These are phyloP conservation scores for Plasmodium vivax DNA, from an alignment of 169 alveolate species.

Conservation along the genomic window DNA sequence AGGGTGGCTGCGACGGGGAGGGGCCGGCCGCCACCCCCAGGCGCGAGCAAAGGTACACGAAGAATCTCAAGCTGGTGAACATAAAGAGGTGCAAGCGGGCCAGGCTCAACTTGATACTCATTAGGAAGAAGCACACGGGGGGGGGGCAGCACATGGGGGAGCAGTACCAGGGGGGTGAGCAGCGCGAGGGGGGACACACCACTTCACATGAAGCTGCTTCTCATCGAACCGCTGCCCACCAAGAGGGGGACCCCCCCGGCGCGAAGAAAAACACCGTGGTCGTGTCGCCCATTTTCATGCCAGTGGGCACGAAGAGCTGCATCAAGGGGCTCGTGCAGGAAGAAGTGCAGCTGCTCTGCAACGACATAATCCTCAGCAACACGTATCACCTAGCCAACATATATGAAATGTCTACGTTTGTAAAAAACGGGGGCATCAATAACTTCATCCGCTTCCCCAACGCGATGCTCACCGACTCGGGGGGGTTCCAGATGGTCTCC, in stretches of 20 bases:
- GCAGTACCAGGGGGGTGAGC: too few relatives aligned
- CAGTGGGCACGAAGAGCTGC: slow-evolving; percentile 99
- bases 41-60: background rate
- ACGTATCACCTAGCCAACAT: slow-evolving; percentile 97
- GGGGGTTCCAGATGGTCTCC: slow-evolving; percentile 98
- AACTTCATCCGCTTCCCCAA: slow-evolving; percentile 94
- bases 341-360: slow-evolving; percentile 74
- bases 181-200: too few relatives aligned
- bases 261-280: slow-evolving; percentile 95
- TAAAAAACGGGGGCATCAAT: slow-evolving; percentile 94
- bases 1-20: background rate
- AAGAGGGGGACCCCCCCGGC: slow-evolving; percentile 84
- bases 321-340: slow-evolving; percentile 80
- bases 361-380: slow-evolving; percentile 92
- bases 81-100: slow-evolving; percentile 72
- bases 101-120: slow-evolving; percentile 30
- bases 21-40: background rate
- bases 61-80: slow-evolving; percentile 81
- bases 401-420: slow-evolving; percentile 94
- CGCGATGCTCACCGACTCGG: slow-evolving; percentile 97
- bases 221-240: too few relatives aligned
- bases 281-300: slow-evolving; percentile 98
- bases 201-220: too few relatives aligned
- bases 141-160: background rate
- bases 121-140: slow-evolving; percentile 17